These are phyloP conservation scores for Verticillium nonalfalfae DNA, from an alignment of 2,329 filamentous ascomycete species.

Conservation along the genomic window DNA sequence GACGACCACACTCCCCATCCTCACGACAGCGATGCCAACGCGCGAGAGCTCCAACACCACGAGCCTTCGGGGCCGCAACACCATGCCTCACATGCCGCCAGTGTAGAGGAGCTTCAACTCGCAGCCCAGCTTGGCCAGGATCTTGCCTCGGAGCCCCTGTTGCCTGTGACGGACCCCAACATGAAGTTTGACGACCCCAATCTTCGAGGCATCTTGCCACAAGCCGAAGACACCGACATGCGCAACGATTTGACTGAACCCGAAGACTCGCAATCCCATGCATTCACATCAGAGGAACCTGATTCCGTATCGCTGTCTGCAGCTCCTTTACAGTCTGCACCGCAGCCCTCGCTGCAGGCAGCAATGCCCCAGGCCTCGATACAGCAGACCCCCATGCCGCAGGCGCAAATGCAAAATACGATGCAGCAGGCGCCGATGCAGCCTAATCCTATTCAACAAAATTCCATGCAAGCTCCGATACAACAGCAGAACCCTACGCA, in stretches of 20 bases:
- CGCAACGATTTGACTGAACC: constrained; percentile 3
- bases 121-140: constrained; percentile 52
- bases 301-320: constrained; percentile 15
- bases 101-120: constrained; percentile 50
- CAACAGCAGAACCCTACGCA: constrained; percentile 3
- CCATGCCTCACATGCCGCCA: constrained; percentile 31
- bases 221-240: constrained; percentile 20
- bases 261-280: constrained; percentile 22
- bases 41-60: constrained; percentile 19
- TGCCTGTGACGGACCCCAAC: constrained; percentile 38
- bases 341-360: constrained; percentile 14
- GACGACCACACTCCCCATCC: neutral
- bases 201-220: constrained; percentile 37
- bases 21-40: constrained; percentile 8
- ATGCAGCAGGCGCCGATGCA: neutral
- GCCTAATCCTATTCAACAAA: neutral
- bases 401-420: constrained; percentile 3
- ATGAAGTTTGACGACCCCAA: constrained; percentile 35
- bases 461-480: neutral
- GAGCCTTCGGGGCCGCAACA: constrained; percentile 32
- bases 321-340: constrained; percentile 21
- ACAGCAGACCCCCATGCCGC: constrained; percentile 8
- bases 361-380: constrained; percentile 1
- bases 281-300: constrained; percentile 17
- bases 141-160: constrained; percentile 39